phyloP scores from a whole-genome alignment of 2,329 filamentous ascomycete genomes.

The Tricladium varicosporioides region DNA sequence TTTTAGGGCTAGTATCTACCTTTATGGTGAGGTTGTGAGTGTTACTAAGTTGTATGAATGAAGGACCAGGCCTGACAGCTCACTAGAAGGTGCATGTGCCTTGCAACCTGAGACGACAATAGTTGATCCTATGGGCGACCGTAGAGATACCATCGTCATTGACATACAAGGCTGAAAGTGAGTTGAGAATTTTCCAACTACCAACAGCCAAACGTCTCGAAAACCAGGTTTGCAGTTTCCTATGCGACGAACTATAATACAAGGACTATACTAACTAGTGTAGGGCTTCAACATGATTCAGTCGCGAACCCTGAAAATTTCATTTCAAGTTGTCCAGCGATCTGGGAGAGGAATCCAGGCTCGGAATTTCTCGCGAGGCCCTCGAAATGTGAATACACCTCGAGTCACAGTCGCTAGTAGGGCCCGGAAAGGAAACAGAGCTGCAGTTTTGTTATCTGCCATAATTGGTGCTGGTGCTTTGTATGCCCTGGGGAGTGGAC shows the following conservation, averaged over 20 bases:
- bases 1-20: conserved; percentile 18
- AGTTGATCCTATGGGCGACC: not conserved
- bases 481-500: conserved; percentile 27
- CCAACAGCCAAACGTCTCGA: not conserved
- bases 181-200: not conserved
- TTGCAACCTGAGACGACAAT: not conserved
- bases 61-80: conserved; percentile 12
- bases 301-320: conserved; percentile 16
- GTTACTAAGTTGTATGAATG: not conserved
- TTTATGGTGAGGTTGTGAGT: too few relatives aligned
- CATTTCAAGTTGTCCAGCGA: conserved; percentile 15
- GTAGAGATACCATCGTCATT: conserved; percentile 21
- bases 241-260: not conserved
- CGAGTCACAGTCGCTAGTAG: conserved; percentile 18
- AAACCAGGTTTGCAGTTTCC: not conserved
- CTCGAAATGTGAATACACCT: conserved; percentile 16
- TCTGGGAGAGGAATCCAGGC: conserved; percentile 13
- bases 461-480: conserved; percentile 25
- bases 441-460: conserved; percentile 22
- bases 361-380: conserved; percentile 21
- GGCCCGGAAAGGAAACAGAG: conserved; percentile 8
- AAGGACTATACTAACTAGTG: not conserved
- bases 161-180: conserved; percentile 18
- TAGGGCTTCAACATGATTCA: conserved; percentile 22
- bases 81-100: not conserved